Conservation (phyloP, 257 asterid species). For the Jacaranda mimosifolia region DNA sequence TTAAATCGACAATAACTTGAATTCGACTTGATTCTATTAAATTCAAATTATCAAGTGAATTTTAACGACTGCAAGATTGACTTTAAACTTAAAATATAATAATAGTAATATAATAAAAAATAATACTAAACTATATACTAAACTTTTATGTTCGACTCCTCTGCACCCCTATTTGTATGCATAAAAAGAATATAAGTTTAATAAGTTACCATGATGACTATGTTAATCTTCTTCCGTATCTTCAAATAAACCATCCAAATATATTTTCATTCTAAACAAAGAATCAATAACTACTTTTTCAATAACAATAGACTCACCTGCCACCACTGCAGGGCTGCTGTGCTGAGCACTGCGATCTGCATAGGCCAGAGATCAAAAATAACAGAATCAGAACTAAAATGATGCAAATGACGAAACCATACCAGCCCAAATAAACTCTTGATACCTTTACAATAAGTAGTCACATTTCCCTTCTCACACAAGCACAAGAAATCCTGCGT, state of each 20-base stretch:
- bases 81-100: not conserved
- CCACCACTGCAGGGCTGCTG: constrained; percentile 60
- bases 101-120: not conserved
- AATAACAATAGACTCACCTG: constrained; percentile 53
- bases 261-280: too few relatives aligned
- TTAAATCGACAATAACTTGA: too few relatives aligned
- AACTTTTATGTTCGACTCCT: too few relatives aligned
- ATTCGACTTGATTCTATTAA: too few relatives aligned
- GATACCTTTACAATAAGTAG: constrained; percentile 75
- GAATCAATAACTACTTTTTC: too few relatives aligned
- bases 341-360: constrained; percentile 57
- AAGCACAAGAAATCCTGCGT: constrained; percentile 80
- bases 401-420: not conserved
- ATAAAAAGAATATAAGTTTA: too few relatives aligned
- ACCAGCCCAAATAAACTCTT: not conserved
- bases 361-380: not conserved
- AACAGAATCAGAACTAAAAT: not conserved
- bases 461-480: constrained; percentile 72
- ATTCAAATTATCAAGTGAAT: not conserved
- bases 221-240: too few relatives aligned
- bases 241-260: too few relatives aligned
- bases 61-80: not conserved
- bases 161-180: too few relatives aligned
- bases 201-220: too few relatives aligned
- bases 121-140: not conserved